Conservation (phyloP, 2,329 filamentous ascomycete species). For the Pseudogymnoascus sp. region DNA sequence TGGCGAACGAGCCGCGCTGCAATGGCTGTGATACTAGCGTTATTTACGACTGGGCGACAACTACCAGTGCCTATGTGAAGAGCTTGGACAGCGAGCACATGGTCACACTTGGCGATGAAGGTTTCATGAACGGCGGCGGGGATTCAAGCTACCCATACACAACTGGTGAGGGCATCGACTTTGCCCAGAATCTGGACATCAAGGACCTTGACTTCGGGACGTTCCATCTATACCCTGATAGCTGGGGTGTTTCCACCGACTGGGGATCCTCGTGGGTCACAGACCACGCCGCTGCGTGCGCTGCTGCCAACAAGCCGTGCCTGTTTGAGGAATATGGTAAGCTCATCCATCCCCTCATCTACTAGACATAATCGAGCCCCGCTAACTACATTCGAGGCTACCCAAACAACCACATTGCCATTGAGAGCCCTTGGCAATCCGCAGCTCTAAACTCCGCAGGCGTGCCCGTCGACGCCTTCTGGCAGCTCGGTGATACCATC, state of each 20-base stretch:
- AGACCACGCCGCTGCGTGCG: constrained; percentile 36
- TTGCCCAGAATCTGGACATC: constrained; percentile 41
- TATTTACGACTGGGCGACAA: constrained; percentile 53
- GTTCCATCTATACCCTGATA: constrained; percentile 44
- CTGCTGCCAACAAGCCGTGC: constrained; percentile 34
- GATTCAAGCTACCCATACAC: constrained; percentile 39
- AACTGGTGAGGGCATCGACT: constrained; percentile 37
- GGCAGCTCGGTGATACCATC: constrained; percentile 27
- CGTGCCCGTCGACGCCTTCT: constrained; percentile 27
- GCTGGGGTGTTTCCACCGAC: constrained; percentile 33
- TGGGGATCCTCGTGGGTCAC: constrained; percentile 44
- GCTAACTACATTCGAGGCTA: background rate
- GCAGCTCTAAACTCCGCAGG: constrained; percentile 17
- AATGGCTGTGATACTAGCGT: constrained; percentile 51
- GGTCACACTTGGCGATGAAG: constrained; percentile 60
- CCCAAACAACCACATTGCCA: background rate
- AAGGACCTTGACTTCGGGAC: constrained; percentile 46
- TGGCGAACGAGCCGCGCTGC: constrained; percentile 64
- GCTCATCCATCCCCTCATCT: background rate
- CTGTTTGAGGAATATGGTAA: constrained; percentile 36
- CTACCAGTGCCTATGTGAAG: constrained; percentile 57
- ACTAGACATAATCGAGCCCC: background rate
- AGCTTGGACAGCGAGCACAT: constrained; percentile 54
- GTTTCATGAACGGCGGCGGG: constrained; percentile 36
- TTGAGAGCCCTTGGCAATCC: constrained; percentile 22